Conservation (phyloP, 1,139 yeast genomes). For the Blastobotrys indianensis region DNA sequence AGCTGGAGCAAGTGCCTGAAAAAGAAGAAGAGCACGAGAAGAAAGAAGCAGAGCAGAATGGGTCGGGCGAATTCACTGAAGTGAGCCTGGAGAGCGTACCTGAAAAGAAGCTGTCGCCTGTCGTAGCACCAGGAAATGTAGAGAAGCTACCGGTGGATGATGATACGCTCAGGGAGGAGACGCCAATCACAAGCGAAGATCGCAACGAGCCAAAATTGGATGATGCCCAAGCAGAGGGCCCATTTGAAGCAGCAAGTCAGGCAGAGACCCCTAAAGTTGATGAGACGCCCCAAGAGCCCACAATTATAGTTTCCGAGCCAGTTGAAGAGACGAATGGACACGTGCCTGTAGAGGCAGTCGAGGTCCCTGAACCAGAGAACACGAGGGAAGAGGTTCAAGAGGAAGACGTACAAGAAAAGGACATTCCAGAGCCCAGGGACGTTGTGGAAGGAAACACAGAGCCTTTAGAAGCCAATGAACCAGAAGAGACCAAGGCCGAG, state of each 20-base stretch:
- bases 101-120: neutral
- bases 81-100: constrained; percentile 4
- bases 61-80: neutral
- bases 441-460: neutral
- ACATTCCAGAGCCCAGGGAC: no score
- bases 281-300: constrained; percentile 3
- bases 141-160: neutral
- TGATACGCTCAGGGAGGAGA: neutral
- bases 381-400: no score
- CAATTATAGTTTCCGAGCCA: no score
- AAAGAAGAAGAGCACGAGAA: constrained; percentile 17
- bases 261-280: constrained; percentile 3
- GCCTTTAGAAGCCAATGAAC: neutral
- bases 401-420: no score
- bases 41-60: constrained; percentile 6
- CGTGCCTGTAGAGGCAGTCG: neutral
- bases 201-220: constrained; percentile 13
- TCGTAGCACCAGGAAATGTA: neutral
- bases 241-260: neutral
- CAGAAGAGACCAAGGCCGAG: neutral
- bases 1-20: constrained; percentile 15
- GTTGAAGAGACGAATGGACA: neutral
- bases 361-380: no score
- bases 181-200: constrained; percentile 10
- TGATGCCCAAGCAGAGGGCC: neutral